phyloP scores from a whole-genome alignment of 225 moss, liverwort and hornwort genomes.

The Climacium dendroides region DNA sequence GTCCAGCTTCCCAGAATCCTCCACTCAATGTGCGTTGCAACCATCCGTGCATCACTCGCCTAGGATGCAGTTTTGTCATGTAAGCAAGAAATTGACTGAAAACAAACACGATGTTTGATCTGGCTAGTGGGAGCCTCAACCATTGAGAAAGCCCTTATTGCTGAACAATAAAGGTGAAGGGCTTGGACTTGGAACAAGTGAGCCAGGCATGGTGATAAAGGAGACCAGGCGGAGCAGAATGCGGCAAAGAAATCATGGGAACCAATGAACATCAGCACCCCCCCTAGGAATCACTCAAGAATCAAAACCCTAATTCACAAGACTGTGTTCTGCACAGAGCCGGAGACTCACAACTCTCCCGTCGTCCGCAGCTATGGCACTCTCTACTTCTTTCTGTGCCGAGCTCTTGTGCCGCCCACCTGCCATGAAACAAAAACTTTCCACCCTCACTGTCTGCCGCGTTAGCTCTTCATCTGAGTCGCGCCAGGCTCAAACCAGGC shows the following conservation, averaged over 20 bases:
- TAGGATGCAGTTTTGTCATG: background rate
- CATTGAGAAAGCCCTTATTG: background rate
- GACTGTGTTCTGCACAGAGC: background rate
- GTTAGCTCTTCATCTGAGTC: background rate
- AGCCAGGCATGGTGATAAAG: background rate
- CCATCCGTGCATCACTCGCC: background rate
- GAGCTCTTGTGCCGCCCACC: background rate
- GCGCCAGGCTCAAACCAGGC: background rate
- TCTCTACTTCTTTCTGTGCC: background rate
- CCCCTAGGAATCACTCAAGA: background rate
- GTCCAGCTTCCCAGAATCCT: background rate
- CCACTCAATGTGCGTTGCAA: background rate
- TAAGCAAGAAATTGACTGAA: background rate
- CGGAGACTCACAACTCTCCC: background rate
- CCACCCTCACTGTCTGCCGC: background rate
- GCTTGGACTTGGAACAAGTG: background rate
- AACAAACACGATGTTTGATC: background rate
- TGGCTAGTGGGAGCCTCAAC: background rate
- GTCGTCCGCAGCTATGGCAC: background rate
- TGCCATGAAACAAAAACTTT: background rate
- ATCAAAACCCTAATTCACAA: background rate
- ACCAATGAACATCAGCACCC: background rate
- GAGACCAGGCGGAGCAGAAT: background rate
- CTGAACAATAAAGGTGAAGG: background rate
- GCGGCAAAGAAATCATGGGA: background rate